Evolutionary conservation across 371 early-diverging fungal species (phyloP), one percentile per base, ranked within the genome.

Genomic region (Blastocladiella emersonii): DNA sequence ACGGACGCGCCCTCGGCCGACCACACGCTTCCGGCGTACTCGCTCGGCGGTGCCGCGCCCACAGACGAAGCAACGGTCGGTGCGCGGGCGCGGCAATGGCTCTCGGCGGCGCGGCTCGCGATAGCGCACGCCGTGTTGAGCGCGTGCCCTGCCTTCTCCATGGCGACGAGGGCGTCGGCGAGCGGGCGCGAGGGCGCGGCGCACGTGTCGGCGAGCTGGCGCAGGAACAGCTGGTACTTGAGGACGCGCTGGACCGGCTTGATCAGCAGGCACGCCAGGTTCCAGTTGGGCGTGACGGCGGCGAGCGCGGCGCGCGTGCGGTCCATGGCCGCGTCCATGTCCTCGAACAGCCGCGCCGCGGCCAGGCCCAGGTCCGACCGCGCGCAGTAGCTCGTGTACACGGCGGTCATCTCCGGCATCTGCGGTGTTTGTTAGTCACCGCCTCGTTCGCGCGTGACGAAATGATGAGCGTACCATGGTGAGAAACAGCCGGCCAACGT

Each of bases 201-300:
- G 48, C 48, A 45, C 21, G 48, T 45, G 48, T 19, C 30, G 13
- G 51, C 30, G 1, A 6, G 25, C 17, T 30, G 30, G 51, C 30
- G 76, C 27, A 91, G 69, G 49, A 92, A 68, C 17, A 92, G 69
- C 13, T 90, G 91, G 64, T 89, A 89, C 67, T 90, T 89, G n/a
- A 90, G 74, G 8, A 92, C 85, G 32, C 92, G 72, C 65, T 92
- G 92, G 15, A 90, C 88, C 36, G 92, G 92, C 64, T 90, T 90
- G 67, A 92, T 89, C 32, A 92, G 70, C 65, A 90, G 68, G 64
- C 83, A 81, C 0, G 78, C 77, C 32, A 92, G 70, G 74, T 90
- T 90, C 90, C 92, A 91, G 45, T 87, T 84, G 13, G 75, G 79
- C 2, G 90, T 87, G 55, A 12, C 30, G 30, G 13, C 8, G 10